Evolutionary conservation across 2,329 filamentous ascomycete genomes (phyloP).

Genomic region (Tolypocladium cylindrosporum): DNA sequence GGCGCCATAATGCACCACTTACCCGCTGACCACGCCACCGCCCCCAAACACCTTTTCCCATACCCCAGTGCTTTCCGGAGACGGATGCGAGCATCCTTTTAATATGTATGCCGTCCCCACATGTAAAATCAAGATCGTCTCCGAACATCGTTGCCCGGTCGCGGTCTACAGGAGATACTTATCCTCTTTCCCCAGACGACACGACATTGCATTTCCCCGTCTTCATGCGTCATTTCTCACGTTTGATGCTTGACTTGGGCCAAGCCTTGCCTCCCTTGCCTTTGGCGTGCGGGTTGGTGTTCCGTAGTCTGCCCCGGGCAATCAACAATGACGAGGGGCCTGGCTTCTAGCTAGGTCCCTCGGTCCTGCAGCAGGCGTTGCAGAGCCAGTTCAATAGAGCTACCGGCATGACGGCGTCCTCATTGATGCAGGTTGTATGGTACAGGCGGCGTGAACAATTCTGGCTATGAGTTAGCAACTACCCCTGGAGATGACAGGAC

Average conservation of each 20-base stretch:
- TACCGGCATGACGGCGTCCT: conserved; percentile 24
- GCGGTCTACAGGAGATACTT: not conserved
- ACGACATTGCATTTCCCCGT: too few relatives aligned
- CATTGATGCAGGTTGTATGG: conserved; percentile 35
- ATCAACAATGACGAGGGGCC: not conserved
- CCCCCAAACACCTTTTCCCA: not conserved
- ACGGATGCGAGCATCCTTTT: not conserved
- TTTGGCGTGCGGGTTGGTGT: not conserved
- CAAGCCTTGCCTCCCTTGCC: not conserved
- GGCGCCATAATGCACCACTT: not conserved
- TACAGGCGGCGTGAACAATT: conserved; percentile 33
- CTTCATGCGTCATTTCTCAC: not conserved
- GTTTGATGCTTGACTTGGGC: not conserved
- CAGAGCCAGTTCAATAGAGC: conserved; percentile 30
- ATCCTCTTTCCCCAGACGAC: too few relatives aligned
- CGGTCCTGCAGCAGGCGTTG: conserved; percentile 25
- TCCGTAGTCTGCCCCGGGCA: not conserved
- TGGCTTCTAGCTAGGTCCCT: conserved; percentile 13
- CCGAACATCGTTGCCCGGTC: not conserved
- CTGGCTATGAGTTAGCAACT: conserved; percentile 18
- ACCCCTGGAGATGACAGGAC: not conserved
- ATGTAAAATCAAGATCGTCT: not conserved
- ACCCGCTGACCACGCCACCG: not conserved
- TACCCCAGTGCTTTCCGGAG: not conserved
- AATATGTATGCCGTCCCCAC: not conserved